A percentile compares a stretch with the other conserved stretches of the same genome.
Evolutionary conservation across 108 stramenopile species (phyloP).

Genomic region (Stephanodiscus minutulus): DNA sequence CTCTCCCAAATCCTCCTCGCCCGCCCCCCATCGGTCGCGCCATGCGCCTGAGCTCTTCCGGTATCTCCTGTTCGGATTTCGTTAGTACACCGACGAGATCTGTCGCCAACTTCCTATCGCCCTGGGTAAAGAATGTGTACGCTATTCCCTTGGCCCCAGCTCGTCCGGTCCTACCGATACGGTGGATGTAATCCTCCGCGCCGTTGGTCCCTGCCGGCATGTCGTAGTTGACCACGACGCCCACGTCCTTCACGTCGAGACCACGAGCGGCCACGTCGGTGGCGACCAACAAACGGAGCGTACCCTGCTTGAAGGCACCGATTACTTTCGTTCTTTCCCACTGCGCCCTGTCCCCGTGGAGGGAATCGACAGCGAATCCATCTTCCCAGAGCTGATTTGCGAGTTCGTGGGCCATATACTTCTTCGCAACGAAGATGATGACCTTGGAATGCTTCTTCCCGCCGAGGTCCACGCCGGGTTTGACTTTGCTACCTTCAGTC

Average conservation of each 20-base stretch:
- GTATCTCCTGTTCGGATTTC: slow-evolving; percentile 85
- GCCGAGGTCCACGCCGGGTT: slow-evolving; percentile 49
- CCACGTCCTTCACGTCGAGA: slow-evolving; percentile 97
- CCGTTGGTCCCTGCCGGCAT: slow-evolving; percentile 91
- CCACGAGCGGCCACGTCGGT: slow-evolving; percentile 99
- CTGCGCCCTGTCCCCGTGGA: slow-evolving; percentile 98
- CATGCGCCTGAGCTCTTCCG: slow-evolving; percentile 77
- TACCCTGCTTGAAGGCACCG: slow-evolving; percentile 89
- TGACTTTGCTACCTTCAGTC: slow-evolving; percentile 40
- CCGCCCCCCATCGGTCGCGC: slow-evolving; percentile 57
- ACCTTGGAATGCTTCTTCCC: slow-evolving; percentile 83
- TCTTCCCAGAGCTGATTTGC: slow-evolving; percentile 92
- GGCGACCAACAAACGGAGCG: slow-evolving; percentile 92
- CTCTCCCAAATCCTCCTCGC: slow-evolving; percentile 58
- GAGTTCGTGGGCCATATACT: slow-evolving; percentile 83
- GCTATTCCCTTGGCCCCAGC: slow-evolving; percentile 93
- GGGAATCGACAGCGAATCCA: slow-evolving; percentile 90
- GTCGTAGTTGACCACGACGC: slow-evolving; percentile 96
- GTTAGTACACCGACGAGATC: slow-evolving; percentile 82
- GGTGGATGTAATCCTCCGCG: slow-evolving; percentile 93
- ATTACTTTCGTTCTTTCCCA: slow-evolving; percentile 96
- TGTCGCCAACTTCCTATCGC: slow-evolving; percentile 81
- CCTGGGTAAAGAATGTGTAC: slow-evolving; percentile 89
- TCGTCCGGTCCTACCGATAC: slow-evolving; percentile 94
- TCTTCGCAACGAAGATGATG: slow-evolving; percentile 91